Conservation (phyloP, 257 asterid genomes). For the Agastache rugosa region DNA sequence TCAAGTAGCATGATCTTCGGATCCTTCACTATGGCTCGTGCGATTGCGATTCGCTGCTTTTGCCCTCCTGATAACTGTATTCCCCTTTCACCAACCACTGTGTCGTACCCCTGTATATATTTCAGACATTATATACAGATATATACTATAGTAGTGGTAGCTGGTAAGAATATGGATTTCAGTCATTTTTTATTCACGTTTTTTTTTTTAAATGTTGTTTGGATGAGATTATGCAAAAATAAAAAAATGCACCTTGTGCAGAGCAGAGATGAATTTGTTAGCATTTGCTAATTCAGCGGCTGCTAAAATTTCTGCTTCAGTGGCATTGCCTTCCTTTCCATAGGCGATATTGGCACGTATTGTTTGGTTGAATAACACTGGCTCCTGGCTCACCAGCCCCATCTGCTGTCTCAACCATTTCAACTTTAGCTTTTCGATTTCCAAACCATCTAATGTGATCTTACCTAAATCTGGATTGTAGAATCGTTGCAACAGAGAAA, state of each 20-base stretch:
- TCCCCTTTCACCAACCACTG: conserved; percentile 62
- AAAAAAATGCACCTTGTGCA: conserved; percentile 44
- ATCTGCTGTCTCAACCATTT: conserved; percentile 64
- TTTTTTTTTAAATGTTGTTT: no score
- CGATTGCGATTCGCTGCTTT: conserved; percentile 65
- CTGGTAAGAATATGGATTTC: no score
- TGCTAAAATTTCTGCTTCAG: conserved; percentile 50
- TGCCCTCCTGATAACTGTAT: conserved; percentile 65
- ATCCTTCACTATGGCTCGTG: conserved; percentile 59
- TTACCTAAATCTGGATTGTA: conserved; percentile 56
- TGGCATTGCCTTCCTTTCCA: conserved; percentile 53
- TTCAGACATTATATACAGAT: no score
- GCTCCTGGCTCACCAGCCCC: conserved; percentile 67
- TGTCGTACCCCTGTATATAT: conserved; percentile 51
- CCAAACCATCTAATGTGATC: conserved; percentile 49
- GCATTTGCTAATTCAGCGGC: conserved; percentile 65
- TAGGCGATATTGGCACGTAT: conserved; percentile 58
- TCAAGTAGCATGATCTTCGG: conserved; percentile 59
- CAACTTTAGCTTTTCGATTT: conserved; percentile 40
- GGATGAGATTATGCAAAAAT: no score
- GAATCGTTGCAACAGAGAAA: conserved; percentile 58
- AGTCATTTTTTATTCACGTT: no score
- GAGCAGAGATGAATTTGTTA: conserved; percentile 51
- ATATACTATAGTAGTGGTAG: no score
- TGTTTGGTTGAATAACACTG: conserved; percentile 52